Conservation (phyloP, 495 filamentous ascomycete species). For the Apodospora peruviana region DNA sequence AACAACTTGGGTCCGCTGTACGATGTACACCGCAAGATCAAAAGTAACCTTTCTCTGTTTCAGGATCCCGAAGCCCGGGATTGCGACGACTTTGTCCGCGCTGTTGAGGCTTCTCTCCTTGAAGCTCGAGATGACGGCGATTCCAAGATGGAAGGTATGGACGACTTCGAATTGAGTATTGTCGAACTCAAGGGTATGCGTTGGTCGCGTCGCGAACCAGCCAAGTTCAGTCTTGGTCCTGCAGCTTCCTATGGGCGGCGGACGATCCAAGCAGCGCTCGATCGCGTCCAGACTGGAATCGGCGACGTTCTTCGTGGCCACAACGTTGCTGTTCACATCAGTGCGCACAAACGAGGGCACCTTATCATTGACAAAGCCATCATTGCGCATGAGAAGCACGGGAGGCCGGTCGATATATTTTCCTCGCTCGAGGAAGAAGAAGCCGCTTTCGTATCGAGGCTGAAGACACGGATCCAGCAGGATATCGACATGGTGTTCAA, state of each 20-base stretch:
- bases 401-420: slow-evolving; percentile 13
- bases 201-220: slow-evolving; percentile 34
- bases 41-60: slow-evolving; percentile 34
- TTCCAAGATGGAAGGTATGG: slow-evolving; percentile 22
- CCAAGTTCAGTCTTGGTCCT: slow-evolving; percentile 27
- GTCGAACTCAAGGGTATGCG: slow-evolving; percentile 34
- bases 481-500: slow-evolving; percentile 42
- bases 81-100: slow-evolving; percentile 31
- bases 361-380: slow-evolving; percentile 42
- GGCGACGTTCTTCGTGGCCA: slow-evolving; percentile 40
- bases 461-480: slow-evolving; percentile 32
- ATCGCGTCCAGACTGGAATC: slow-evolving; percentile 40
- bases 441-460: slow-evolving; percentile 18
- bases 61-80: slow-evolving; percentile 26
- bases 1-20: slow-evolving; percentile 39
- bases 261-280: slow-evolving; percentile 35
- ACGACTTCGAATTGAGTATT: slow-evolving; percentile 39
- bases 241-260: slow-evolving; percentile 28
- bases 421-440: slow-evolving; percentile 16
- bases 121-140: slow-evolving; percentile 27
- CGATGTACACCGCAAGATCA: slow-evolving; percentile 29
- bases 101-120: slow-evolving; percentile 22
- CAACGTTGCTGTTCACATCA: slow-evolving; percentile 36
- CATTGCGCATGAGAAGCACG: slow-evolving; percentile 29
- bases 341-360: slow-evolving; percentile 40